Evolutionary conservation across 441 rosid genomes (phyloP).

Genomic region (Jatropha multifida): DNA sequence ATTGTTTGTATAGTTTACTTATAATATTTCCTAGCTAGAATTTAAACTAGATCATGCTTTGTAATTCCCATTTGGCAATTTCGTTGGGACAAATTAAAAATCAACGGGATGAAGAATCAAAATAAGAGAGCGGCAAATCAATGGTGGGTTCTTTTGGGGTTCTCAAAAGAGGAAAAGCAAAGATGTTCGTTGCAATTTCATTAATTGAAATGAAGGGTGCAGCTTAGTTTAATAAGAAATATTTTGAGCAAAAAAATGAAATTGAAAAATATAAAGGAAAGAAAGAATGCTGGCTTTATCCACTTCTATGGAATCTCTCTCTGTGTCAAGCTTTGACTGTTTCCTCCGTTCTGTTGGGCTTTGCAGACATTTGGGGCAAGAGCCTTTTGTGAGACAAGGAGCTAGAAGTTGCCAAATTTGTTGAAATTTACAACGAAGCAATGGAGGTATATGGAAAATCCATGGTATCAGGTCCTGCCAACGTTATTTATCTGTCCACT

Average conservation of each 20-base stretch:
- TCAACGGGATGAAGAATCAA: not conserved
- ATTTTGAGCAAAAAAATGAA: not conserved
- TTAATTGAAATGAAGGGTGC: not conserved
- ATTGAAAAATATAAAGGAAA: not conserved
- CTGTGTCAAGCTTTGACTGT: slow-evolving; percentile 28
- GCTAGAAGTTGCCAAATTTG: not conserved
- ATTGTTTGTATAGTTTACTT: not conserved
- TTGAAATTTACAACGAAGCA: slow-evolving; percentile 20
- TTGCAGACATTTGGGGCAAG: slow-evolving; percentile 36
- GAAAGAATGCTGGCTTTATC: not conserved
- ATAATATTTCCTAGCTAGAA: too few relatives aligned
- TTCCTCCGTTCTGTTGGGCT: slow-evolving; percentile 38
- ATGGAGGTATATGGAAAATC: slow-evolving; percentile 87
- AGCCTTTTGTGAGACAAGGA: slow-evolving; percentile 18
- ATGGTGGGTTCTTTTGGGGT: not conserved
- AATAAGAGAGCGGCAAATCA: not conserved
- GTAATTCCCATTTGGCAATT: not conserved
- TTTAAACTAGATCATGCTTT: not conserved
- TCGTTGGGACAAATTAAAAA: not conserved
- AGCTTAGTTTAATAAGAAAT: not conserved
- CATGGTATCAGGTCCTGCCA: slow-evolving; percentile 58
- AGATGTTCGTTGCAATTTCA: not conserved
- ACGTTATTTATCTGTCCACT: slow-evolving; percentile 80
- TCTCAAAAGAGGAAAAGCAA: not conserved
- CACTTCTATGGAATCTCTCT: slow-evolving; percentile 27